Evolutionary conservation across 2,329 filamentous ascomycete species (phyloP).

Genomic region (Colletotrichum chrysophilum): DNA sequence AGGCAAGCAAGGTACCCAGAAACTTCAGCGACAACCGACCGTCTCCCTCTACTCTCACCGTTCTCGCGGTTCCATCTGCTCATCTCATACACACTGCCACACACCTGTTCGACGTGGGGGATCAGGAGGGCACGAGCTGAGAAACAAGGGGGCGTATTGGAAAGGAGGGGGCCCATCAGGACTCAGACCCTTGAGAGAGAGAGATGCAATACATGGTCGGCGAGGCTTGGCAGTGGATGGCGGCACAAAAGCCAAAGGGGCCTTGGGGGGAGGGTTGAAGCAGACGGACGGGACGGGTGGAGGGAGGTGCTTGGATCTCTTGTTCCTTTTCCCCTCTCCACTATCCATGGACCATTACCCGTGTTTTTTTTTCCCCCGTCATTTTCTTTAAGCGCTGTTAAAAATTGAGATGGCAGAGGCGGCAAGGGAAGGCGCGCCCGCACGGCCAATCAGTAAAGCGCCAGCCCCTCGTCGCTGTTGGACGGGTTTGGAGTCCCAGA

Average conservation of each 20-base stretch:
- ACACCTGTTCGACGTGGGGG: not conserved
- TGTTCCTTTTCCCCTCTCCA: not conserved
- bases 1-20: not conserved
- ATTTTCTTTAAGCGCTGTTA: constrained; percentile 4
- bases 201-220: not conserved
- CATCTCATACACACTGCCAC: not conserved
- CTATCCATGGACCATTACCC: not conserved
- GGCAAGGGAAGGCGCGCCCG: not conserved
- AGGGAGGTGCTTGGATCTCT: not conserved
- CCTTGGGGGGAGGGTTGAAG: not conserved
- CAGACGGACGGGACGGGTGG: not conserved
- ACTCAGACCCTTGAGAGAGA: not conserved
- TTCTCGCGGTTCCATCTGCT: not conserved
- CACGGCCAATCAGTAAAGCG: constrained; percentile 5
- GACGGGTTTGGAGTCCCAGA: not conserved
- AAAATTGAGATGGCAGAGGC: constrained; percentile 15
- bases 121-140: not conserved
- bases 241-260: not conserved
- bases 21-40: not conserved
- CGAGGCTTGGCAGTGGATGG: not conserved
- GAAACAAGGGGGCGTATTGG: not conserved
- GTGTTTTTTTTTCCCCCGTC: not conserved
- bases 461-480: not conserved
- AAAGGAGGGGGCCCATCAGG: not conserved
- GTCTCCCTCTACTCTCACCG: not conserved